These are phyloP conservation scores for Polytrichum formosum DNA, from an alignment of 225 moss, liverwort and hornwort species.

Conservation along the genomic window DNA sequence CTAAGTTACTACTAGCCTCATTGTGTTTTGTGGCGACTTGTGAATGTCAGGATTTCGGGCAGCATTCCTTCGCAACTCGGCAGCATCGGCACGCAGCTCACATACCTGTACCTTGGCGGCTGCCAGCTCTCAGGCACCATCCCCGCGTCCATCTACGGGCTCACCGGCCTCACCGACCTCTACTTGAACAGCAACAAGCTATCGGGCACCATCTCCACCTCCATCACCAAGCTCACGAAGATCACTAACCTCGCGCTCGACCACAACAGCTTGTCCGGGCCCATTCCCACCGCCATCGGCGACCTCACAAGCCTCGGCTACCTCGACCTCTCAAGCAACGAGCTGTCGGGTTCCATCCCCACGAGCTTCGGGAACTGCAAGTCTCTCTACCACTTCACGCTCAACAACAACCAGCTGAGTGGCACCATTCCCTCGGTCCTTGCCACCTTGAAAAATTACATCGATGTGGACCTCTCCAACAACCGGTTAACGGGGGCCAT, in stretches of 20 bases:
- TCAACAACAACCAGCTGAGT: conserved; percentile 7
- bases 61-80: not conserved
- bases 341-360: not conserved
- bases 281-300: not conserved
- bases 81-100: not conserved
- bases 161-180: conserved; percentile 4
- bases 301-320: not conserved
- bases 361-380: not conserved
- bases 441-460: not conserved
- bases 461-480: conserved; percentile 1
- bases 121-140: not conserved
- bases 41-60: not conserved
- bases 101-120: not conserved
- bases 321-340: conserved; percentile 1
- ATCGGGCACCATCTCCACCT: not conserved
- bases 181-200: conserved; percentile 4
- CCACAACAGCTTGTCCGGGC: not conserved
- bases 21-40: not conserved
- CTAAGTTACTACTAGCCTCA: no score
- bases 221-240: not conserved
- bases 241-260: not conserved
- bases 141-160: not conserved
- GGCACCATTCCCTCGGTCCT: conserved; percentile 3
- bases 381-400: not conserved
- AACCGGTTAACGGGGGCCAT: not conserved